A percentile compares a stretch with the other conserved stretches of the same genome.
phyloP scores from a whole-genome alignment of 1,284 basidiomycete genomes.

The Leccinum pallidistipes region DNA sequence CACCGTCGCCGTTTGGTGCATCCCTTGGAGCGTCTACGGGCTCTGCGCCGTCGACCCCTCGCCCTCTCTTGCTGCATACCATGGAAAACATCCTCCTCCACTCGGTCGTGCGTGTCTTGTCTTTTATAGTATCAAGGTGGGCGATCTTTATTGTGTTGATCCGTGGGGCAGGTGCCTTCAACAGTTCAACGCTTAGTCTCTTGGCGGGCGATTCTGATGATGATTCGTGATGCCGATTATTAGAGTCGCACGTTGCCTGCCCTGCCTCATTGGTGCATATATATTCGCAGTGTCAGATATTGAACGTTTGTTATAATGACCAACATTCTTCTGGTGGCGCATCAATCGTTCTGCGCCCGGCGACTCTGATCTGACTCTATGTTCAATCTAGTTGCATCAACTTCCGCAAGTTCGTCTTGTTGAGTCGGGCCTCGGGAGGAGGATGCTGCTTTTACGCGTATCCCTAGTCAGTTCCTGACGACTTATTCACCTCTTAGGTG shows the following conservation, averaged over 20 bases:
- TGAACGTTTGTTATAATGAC: conserved; percentile 8
- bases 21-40: conserved; percentile 36
- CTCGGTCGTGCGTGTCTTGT: conserved; percentile 28
- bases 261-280: conserved; percentile 10
- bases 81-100: conserved; percentile 31
- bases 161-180: conserved; percentile 26
- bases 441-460: not conserved
- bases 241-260: not conserved
- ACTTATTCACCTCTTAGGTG: not conserved
- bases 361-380: not conserved
- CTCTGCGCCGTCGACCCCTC: conserved; percentile 43
- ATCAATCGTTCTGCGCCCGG: not conserved
- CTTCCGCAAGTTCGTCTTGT: not conserved
- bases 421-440: not conserved
- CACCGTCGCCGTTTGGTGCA: conserved; percentile 39
- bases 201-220: conserved; percentile 32
- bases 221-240: conserved; percentile 19
- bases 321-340: not conserved
- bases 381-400: not conserved
- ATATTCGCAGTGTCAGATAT: conserved; percentile 5
- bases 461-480: not conserved
- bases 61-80: conserved; percentile 34
- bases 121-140: not conserved
- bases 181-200: conserved; percentile 27
- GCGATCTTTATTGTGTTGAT: not conserved